A percentile compares a stretch with the other conserved stretches of the same genome.
Evolutionary conservation across 805 yeast species (phyloP).

Genomic region (Candida xyloterini): DNA sequence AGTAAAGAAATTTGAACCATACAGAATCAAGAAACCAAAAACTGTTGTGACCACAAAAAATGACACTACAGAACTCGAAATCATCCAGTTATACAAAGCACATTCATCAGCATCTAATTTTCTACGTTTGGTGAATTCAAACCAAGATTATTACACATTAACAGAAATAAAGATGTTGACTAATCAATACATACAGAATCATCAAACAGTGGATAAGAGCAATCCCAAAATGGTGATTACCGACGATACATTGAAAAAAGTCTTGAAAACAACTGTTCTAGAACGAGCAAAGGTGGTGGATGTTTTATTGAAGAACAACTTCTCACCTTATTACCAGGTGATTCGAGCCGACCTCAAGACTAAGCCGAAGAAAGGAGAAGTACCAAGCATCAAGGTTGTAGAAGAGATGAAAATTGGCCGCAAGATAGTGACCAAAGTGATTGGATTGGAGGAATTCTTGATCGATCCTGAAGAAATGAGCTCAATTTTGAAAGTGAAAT

Average conservation of each 20-base stretch:
- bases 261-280: conserved; percentile 25
- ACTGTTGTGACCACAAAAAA: conserved; percentile 7
- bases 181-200: conserved; percentile 51
- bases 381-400: conserved; percentile 63
- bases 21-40: conserved; percentile 39
- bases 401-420: conserved; percentile 81
- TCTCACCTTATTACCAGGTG: conserved; percentile 49
- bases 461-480: conserved; percentile 66
- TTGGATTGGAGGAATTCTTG: conserved; percentile 64
- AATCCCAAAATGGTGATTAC: conserved; percentile 53
- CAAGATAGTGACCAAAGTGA: conserved; percentile 70
- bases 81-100: conserved; percentile 55
- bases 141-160: conserved; percentile 44
- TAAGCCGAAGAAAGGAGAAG: conserved; percentile 55
- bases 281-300: conserved; percentile 45
- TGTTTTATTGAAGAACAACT: conserved; percentile 39
- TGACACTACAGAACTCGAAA: conserved; percentile 19
- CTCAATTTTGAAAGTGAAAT: conserved; percentile 65
- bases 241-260: conserved; percentile 41
- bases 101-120: conserved; percentile 46
- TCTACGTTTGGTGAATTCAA: conserved; percentile 41
- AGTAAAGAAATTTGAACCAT: conserved; percentile 63
- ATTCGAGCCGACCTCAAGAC: conserved; percentile 34
- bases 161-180: conserved; percentile 53
- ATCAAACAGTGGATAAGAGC: conserved; percentile 47